Percentiles rank a stretch among this genome's conserved stretches.
phyloP scores from a whole-genome alignment of 768 basidiomycete species.

The Mycena latifolia region DNA sequence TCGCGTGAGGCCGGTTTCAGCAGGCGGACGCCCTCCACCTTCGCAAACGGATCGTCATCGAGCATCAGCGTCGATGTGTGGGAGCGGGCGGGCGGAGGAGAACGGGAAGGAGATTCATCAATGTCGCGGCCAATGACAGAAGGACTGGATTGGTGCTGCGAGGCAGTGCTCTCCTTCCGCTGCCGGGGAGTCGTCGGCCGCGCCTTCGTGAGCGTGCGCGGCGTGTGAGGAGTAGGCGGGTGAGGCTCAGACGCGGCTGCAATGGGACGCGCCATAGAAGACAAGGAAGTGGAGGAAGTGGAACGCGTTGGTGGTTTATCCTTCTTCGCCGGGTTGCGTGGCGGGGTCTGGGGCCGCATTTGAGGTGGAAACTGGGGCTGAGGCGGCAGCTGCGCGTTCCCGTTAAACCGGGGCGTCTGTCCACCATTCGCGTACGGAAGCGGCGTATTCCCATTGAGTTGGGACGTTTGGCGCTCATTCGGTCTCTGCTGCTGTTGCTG shows the following conservation, averaged over 20 bases:
- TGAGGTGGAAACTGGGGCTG: conserved; percentile 26
- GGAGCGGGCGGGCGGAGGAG: conserved; percentile 31
- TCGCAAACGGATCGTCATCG: conserved; percentile 70
- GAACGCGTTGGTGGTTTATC: not conserved
- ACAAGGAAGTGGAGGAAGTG: not conserved
- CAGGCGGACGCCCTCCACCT: conserved; percentile 64
- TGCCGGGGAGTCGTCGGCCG: conserved; percentile 31
- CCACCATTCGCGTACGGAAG: conserved; percentile 7
- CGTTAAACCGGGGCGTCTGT: conserved; percentile 13
- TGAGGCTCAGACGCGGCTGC: not conserved
- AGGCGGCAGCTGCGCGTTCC: conserved; percentile 24
- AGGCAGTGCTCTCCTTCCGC: conserved; percentile 28
- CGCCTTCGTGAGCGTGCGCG: conserved; percentile 26
- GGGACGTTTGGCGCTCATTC: conserved; percentile 26
- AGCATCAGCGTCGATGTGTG: conserved; percentile 53
- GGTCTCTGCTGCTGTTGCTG: conserved; percentile 27
- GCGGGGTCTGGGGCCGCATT: conserved; percentile 31
- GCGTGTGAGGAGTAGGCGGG: conserved; percentile 24
- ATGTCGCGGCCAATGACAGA: not conserved
- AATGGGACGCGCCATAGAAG: conserved; percentile 4
- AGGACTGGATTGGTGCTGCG: conserved; percentile 26
- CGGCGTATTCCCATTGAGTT: conserved; percentile 24
- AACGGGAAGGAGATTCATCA: conserved; percentile 29
- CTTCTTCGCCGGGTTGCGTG: conserved; percentile 17
- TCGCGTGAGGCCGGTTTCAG: conserved; percentile 36